Percentiles rank a stretch among this genome's conserved stretches.
phyloP scores from a whole-genome alignment of 805 yeast genomes.

The Metschnikowia matae region DNA sequence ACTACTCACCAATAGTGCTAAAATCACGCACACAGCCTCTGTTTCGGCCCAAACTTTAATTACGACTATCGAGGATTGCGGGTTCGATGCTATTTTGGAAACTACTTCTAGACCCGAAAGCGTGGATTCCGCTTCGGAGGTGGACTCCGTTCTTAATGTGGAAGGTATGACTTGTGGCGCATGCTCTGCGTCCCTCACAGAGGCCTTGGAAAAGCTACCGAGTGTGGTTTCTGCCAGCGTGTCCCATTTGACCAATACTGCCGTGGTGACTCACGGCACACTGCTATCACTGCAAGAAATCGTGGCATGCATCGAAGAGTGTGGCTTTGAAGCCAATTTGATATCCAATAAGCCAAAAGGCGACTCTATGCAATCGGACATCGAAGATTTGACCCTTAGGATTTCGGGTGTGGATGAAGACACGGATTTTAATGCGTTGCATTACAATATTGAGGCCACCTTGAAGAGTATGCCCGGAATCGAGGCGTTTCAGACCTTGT shows the following conservation, averaged over 20 bases:
- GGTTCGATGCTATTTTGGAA: slow-evolving; percentile 23
- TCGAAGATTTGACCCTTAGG: slow-evolving; percentile 29
- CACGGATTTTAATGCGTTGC: slow-evolving; percentile 27
- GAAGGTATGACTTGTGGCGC: slow-evolving; percentile 92
- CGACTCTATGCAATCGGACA: slow-evolving; percentile 3
- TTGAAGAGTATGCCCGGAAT: slow-evolving; percentile 32
- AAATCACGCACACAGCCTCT: slow-evolving; percentile 5
- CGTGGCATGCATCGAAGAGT: slow-evolving; percentile 58
- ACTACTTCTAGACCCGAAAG: not conserved
- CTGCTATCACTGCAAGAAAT: slow-evolving; percentile 34
- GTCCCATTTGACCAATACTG: slow-evolving; percentile 74
- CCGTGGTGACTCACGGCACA: slow-evolving; percentile 48
- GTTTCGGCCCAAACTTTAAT: slow-evolving; percentile 6
- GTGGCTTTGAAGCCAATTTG: slow-evolving; percentile 33
- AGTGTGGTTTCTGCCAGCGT: slow-evolving; percentile 58
- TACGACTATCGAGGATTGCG: slow-evolving; percentile 27
- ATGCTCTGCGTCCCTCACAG: slow-evolving; percentile 66
- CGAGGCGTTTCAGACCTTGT: slow-evolving; percentile 20
- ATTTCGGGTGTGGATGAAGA: slow-evolving; percentile 29
- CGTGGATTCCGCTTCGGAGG: too few relatives aligned
- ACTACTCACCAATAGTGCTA: slow-evolving; percentile 15
- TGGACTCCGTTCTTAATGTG: slow-evolving; percentile 33
- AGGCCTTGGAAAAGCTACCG: slow-evolving; percentile 43
- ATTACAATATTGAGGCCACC: slow-evolving; percentile 39
- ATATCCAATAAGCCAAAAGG: not conserved